A percentile compares a stretch with the other conserved stretches of the same genome.
Evolutionary conservation across 2,329 filamentous ascomycete genomes (phyloP).

Genomic region (Xylariaceae sp.): DNA sequence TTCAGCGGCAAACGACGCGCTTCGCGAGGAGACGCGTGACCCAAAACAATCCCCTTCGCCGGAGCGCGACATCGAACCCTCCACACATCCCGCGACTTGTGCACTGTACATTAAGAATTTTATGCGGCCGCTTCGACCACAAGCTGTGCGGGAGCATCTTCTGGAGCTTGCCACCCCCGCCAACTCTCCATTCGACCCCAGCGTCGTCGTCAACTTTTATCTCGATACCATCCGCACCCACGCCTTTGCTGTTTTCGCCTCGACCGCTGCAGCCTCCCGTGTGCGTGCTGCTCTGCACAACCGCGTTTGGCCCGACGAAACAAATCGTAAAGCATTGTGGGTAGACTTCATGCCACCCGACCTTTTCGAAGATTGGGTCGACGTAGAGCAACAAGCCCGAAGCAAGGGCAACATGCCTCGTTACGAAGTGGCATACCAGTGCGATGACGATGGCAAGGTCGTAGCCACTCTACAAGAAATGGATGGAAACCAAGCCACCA

Average conservation of each 20-base stretch:
- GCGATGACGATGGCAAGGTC: conserved; percentile 50
- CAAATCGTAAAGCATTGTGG: conserved; percentile 76
- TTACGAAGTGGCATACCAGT: conserved; percentile 72
- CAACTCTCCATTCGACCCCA: conserved; percentile 45
- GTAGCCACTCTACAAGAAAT: conserved; percentile 54
- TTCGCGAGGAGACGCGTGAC: conserved; percentile 22
- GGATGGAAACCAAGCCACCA: conserved; percentile 28
- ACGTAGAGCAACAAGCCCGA: conserved; percentile 46
- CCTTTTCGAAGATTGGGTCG: conserved; percentile 69
- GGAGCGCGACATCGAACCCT: conserved; percentile 44
- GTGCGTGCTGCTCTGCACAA: conserved; percentile 74
- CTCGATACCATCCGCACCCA: conserved; percentile 85
- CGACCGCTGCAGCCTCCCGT: conserved; percentile 65
- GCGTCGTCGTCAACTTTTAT: conserved; percentile 64
- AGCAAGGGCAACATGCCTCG: conserved; percentile 47
- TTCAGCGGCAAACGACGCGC: conserved; percentile 17
- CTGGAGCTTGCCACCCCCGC: conserved; percentile 61
- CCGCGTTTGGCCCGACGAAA: conserved; percentile 81
- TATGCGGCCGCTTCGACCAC: conserved; percentile 75
- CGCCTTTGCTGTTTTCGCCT: conserved; percentile 72
- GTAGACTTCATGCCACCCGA: conserved; percentile 85
- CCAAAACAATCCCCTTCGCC: conserved; percentile 21
- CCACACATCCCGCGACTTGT: conserved; percentile 67
- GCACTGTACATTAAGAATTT: conserved; percentile 87
- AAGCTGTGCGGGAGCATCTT: conserved; percentile 65